Conservation (phyloP, 2,329 filamentous ascomycete species). For the Elsinoe fawcettii region DNA sequence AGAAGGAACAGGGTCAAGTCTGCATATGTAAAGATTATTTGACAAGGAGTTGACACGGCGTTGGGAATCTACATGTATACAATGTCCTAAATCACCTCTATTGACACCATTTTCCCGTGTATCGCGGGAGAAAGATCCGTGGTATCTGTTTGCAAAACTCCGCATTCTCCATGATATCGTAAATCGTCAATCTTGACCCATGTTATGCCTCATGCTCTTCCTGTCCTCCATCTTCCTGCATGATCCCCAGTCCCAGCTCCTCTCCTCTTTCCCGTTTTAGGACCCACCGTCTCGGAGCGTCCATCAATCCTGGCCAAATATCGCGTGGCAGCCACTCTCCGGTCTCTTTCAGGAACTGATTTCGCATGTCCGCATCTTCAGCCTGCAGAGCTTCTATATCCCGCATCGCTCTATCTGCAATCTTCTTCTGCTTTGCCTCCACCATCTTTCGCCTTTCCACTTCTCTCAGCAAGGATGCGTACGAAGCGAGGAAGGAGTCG, state of each 20-base stretch:
- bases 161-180: slow-evolving; percentile 3
- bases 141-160: background rate
- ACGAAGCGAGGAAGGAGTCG: slow-evolving; percentile 75
- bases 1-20: background rate
- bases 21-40: background rate
- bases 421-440: slow-evolving; percentile 63
- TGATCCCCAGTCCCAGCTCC: slow-evolving; percentile 3
- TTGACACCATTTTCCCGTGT: background rate
- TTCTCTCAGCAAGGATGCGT: slow-evolving; percentile 77
- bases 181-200: background rate
- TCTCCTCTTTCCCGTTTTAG: background rate
- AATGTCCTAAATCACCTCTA: background rate
- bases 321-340: slow-evolving; percentile 83
- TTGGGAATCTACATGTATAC: background rate
- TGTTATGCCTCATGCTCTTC: background rate
- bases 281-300: slow-evolving; percentile 27
- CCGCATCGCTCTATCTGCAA: slow-evolving; percentile 70
- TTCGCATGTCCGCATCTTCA: slow-evolving; percentile 62
- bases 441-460: slow-evolving; percentile 65
- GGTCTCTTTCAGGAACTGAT: slow-evolving; percentile 71
- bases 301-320: slow-evolving; percentile 68
- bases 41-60: background rate
- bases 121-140: background rate
- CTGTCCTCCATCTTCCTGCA: background rate
- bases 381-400: slow-evolving; percentile 64